Evolutionary conservation across 1,284 basidiomycete genomes (phyloP).

Genomic region (Tremellales sp.): DNA sequence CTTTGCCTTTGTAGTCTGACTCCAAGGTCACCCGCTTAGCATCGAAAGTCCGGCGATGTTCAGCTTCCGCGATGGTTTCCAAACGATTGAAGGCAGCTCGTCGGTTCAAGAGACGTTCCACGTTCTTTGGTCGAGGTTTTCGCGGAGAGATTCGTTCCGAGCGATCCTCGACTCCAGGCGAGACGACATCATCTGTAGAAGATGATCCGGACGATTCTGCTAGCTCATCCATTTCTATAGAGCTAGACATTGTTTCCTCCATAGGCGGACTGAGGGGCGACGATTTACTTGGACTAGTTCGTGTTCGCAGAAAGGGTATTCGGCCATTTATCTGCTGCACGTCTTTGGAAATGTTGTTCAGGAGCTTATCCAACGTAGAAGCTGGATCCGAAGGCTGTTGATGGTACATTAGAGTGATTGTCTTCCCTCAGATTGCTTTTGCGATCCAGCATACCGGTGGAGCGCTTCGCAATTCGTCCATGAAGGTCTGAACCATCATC

Average conservation of each 20-base stretch:
- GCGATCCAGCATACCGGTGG: conserved; percentile 17
- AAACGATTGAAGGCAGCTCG: conserved; percentile 22
- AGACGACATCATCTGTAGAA: no score
- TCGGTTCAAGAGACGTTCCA: conserved; percentile 7
- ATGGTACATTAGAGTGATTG: conserved; percentile 2
- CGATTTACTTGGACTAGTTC: conserved; percentile 15
- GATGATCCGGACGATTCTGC: no score
- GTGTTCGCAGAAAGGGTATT: conserved; percentile 32
- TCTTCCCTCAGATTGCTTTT: background rate
- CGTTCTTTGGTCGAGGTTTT: conserved; percentile 1
- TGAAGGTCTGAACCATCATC: conserved; percentile 26
- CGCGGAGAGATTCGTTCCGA: background rate
- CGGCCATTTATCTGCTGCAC: conserved; percentile 33
- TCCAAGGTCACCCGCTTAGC: background rate
- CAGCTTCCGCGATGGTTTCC: conserved; percentile 16
- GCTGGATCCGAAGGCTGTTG: conserved; percentile 27
- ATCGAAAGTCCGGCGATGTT: conserved; percentile 10
- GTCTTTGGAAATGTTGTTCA: conserved; percentile 38
- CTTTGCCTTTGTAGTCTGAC: background rate
- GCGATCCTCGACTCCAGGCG: background rate
- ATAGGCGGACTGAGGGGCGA: conserved; percentile 23
- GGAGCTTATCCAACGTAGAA: conserved; percentile 28
- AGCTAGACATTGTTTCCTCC: background rate
- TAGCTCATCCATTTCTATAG: no score
- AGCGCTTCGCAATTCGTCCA: conserved; percentile 27